Percentiles rank a stretch among this genome's conserved stretches.
Conservation (phyloP, 1,284 basidiomycete genomes). For the Cutaneotrichosporon arboriforme region DNA sequence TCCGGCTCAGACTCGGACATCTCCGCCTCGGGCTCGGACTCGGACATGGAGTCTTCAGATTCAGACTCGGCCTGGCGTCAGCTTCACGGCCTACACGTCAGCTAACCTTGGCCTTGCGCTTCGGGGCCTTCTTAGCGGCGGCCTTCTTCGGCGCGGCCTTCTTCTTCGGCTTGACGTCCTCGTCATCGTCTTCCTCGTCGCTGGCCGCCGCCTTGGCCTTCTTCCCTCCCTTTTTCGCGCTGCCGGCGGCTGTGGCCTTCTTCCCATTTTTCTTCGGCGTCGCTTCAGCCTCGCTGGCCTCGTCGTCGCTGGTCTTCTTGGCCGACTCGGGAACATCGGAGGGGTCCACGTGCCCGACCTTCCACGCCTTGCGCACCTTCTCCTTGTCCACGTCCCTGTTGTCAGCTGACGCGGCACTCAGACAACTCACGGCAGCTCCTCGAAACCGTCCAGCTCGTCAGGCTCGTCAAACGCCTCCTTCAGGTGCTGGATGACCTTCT, state of each 20-base stretch:
- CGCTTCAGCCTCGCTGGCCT: slow-evolving; percentile 19
- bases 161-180: slow-evolving; percentile 20
- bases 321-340: slow-evolving; percentile 72
- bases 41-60: neutral
- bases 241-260: slow-evolving; percentile 20
- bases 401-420: slow-evolving; percentile 5
- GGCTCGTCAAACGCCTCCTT: slow-evolving; percentile 59
- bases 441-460: slow-evolving; percentile 51
- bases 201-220: slow-evolving; percentile 1
- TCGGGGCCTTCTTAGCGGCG: slow-evolving; percentile 1
- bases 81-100: neutral
- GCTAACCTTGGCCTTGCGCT: neutral
- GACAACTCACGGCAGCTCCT: slow-evolving; percentile 38
- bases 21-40: neutral
- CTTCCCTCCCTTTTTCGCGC: slow-evolving; percentile 25
- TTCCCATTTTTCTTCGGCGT: slow-evolving; percentile 23
- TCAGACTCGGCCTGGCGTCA: neutral
- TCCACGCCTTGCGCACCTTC: slow-evolving; percentile 53
- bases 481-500: slow-evolving; percentile 65
- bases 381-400: slow-evolving; percentile 56
- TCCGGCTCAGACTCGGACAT: slow-evolving; percentile 1
- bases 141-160: neutral
- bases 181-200: slow-evolving; percentile 13
- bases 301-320: slow-evolving; percentile 34
- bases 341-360: slow-evolving; percentile 65